Base-by-base conservation (phyloP, 1,139 yeast genomes). In the Wickerhamomyces sp. region DNA sequence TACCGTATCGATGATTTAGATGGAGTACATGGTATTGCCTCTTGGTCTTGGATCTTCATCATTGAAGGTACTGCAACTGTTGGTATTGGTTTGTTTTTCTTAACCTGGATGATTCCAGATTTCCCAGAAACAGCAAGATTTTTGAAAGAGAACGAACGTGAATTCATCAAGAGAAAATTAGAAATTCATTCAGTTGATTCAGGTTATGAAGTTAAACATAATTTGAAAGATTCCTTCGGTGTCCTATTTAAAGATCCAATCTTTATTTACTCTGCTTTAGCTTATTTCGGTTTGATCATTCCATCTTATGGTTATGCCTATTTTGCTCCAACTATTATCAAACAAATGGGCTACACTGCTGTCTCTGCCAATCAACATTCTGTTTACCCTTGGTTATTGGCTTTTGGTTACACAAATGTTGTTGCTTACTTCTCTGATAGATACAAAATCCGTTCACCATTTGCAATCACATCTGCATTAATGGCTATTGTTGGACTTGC, bases 71-170 rank as follows among this genome's bases (percentile, higher is more conserved):
- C 72, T 4, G 68, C 75, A 40, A 86, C 95, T 29, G 75, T 76
- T 37, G 83, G 81, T 32, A 63, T 82, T 36, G 81, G 51, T 45
- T 26, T 88, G 1, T 50, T 82, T 34, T 49, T 83, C n/a, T 71
- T 85, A 48, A 85, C 66, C 64, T 82, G 84, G 60, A 64, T 75
- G 36, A 73, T 87, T 53, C 83, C 94, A 11, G 93, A 87, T 62
- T 81, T 81, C 74, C 90, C 90, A 36, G 83, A 77, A 75, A 83
- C 67, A 60, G 83, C 76, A n/a, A 59, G 63, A 48, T 74, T 69
- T 57, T 54, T 75, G 35, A 62, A 54, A n/a, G 66, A 56, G 7
- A 64, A 69, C 40, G 78, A 75, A 56, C 62, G 68, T 27, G 58
- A 46, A 2, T 74, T 68, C 55, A 49, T 73, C 40, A 63, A 62